Conservation (phyloP, 2,329 filamentous ascomycete genomes). For the Botrytis cinerea region DNA sequence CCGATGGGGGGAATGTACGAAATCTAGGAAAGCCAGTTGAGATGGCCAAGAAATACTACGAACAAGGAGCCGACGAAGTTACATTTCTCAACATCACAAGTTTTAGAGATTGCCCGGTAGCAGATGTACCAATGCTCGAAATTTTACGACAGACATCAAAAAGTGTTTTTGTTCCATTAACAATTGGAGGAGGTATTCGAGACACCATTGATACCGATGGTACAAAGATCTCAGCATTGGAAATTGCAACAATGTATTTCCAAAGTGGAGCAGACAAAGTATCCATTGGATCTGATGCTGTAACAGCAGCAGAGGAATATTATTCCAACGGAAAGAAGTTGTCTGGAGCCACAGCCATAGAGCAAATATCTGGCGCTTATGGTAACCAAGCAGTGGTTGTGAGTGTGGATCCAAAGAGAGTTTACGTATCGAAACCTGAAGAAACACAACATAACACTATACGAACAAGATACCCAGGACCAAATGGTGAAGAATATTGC, state of each 20-base stretch:
- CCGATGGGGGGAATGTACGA: conserved; percentile 66
- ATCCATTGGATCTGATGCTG: conserved; percentile 92
- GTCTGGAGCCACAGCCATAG: conserved; percentile 84
- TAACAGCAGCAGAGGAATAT: conserved; percentile 89
- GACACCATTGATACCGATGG: conserved; percentile 90
- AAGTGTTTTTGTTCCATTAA: conserved; percentile 94
- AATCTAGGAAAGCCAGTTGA: conserved; percentile 97
- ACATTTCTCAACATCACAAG: conserved; percentile 98
- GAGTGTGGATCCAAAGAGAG: conserved; percentile 87
- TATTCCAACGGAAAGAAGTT: conserved; percentile 69
- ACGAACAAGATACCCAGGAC: conserved; percentile 67
- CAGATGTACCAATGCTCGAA: conserved; percentile 94
- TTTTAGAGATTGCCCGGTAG: conserved; percentile 91
- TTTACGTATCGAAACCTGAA: conserved; percentile 72
- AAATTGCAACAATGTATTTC: conserved; percentile 97
- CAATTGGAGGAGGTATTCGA: conserved; percentile 91
- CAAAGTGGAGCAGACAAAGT: conserved; percentile 96
- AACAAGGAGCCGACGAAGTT: conserved; percentile 93
- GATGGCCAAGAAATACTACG: conserved; percentile 90
- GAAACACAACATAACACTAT: conserved; percentile 75
- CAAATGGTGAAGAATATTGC: conserved; percentile 76
- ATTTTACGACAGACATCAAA: conserved; percentile 82
- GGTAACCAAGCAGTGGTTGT: conserved; percentile 97
- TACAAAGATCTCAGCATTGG: conserved; percentile 80
- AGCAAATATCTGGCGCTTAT: conserved; percentile 91